Evolutionary conservation across 257 asterid species (phyloP), one percentile per base, ranked within the genome.

Genomic region (Coffea eugenioides): DNA sequence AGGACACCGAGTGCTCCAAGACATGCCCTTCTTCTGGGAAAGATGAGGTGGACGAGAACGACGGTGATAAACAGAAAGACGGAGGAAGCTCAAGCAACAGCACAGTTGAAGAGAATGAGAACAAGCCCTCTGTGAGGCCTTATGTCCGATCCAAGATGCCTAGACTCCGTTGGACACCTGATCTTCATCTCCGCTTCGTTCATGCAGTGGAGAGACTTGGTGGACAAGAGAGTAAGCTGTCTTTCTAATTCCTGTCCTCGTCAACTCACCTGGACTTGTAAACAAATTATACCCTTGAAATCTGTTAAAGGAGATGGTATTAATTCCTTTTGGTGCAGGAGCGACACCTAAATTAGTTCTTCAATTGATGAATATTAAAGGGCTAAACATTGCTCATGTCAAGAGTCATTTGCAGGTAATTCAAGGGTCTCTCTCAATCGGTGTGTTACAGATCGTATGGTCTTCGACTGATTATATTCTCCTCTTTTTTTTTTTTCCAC

Each of bases 381-480:
- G 95, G 80, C 92, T 94, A 2, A 92, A 89, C 82, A 92, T 94
- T 77, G 90, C 98, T 86, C 98, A 94, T 87, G 97, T 94, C 83
- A 94, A 94, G 91, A 94, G 98, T 87, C 98, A 94, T 85, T 89
- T 94, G 90, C 97, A 94, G 96, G 97, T 90, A 65, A 46, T 57
- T 25, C 34, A 31, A 12, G 62, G 6, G 0, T 25, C 11, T 65
- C 21, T 74, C 39, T 46, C 11, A 59, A 69, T 66, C 74, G 21
- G 21, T 77, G 52, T 68, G 27, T 14, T 34, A 43, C 12, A 69
- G 25, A 78, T 78, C 31, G 49, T 43, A 2, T 2, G 8, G 51
- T 25, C 64, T 57, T 8, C 12, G 43, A 3, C 49, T 43, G 34
- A 56, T 56, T 56, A 27, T 48, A 36, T 64, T 34, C 8, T 34